Evolutionary conservation across 768 basidiomycete species (phyloP).

Genomic region (Tricholoma saponaceum): DNA sequence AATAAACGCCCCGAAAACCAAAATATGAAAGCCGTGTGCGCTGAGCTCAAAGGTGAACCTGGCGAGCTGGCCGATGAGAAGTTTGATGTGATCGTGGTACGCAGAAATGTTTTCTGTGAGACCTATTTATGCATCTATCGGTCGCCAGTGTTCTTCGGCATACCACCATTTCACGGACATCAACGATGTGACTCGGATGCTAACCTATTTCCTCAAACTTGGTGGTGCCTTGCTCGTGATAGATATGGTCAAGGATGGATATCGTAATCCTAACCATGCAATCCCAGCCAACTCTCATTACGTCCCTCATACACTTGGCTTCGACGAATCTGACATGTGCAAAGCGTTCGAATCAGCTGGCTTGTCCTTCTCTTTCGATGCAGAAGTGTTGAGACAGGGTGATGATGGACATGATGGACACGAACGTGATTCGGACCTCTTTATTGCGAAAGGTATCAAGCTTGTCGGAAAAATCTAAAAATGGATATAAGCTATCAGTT

Average conservation of each 20-base stretch:
- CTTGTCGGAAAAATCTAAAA: not conserved
- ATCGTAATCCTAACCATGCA: slow-evolving; percentile 1
- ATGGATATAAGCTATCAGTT: too few relatives aligned
- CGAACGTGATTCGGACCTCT: slow-evolving; percentile 38
- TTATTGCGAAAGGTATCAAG: slow-evolving; percentile 47
- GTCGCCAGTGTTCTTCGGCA: slow-evolving; percentile 64
- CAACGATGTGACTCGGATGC: slow-evolving; percentile 44
- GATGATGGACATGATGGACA: not conserved
- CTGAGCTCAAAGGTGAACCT: slow-evolving; percentile 41
- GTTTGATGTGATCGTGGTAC: slow-evolving; percentile 69
- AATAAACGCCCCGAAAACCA: slow-evolving; percentile 54
- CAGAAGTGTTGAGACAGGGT: slow-evolving; percentile 17
- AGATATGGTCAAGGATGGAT: slow-evolving; percentile 32
- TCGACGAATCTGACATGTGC: slow-evolving; percentile 45
- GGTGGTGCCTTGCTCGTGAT: slow-evolving; percentile 56
- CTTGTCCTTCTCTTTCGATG: slow-evolving; percentile 40
- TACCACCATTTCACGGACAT: slow-evolving; percentile 64
- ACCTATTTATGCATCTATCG: too few relatives aligned
- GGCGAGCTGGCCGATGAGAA: slow-evolving; percentile 44
- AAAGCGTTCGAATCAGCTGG: slow-evolving; percentile 50
- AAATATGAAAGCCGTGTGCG: slow-evolving; percentile 63
- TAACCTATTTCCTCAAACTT: slow-evolving; percentile 56
- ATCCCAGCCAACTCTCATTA: not conserved
- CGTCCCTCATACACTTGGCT: slow-evolving; percentile 45
- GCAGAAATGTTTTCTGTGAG: not conserved